Evolutionary conservation across 495 filamentous ascomycete genomes (phyloP).

Genomic region (Penicillium bialowiezense): DNA sequence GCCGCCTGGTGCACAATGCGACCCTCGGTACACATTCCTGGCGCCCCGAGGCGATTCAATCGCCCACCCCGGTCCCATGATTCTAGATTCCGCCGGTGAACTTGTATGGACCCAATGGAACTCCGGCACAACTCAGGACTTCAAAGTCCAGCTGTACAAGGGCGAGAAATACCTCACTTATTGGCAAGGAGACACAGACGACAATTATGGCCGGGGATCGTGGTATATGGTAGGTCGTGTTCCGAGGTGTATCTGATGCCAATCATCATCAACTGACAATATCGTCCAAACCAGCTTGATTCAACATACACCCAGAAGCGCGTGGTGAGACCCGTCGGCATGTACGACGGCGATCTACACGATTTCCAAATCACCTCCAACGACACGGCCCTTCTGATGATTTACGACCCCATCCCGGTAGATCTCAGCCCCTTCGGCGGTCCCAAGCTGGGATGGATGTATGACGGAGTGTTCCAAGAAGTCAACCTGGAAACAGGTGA

Average conservation of each 20-base stretch:
- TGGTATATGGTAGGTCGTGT: slow-evolving; percentile 48
- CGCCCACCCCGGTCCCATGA: slow-evolving; percentile 42
- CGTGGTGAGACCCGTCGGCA: slow-evolving; percentile 34
- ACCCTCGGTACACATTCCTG: slow-evolving; percentile 41
- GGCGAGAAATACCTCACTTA: slow-evolving; percentile 49
- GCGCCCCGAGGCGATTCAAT: slow-evolving; percentile 44
- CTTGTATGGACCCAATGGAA: slow-evolving; percentile 44
- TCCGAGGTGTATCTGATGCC: background rate
- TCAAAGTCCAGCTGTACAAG: slow-evolving; percentile 44
- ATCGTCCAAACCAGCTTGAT: slow-evolving; percentile 34
- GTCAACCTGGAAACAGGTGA: slow-evolving; percentile 41
- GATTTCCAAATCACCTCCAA: slow-evolving; percentile 45
- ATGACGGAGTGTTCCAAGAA: slow-evolving; percentile 44
- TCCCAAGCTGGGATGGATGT: slow-evolving; percentile 41
- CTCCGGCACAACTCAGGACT: slow-evolving; percentile 43
- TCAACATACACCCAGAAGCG: slow-evolving; percentile 41
- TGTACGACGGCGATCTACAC: slow-evolving; percentile 38
- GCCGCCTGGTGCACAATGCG: slow-evolving; percentile 31
- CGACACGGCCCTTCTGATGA: slow-evolving; percentile 49
- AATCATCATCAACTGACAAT: background rate
- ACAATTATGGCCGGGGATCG: slow-evolving; percentile 46
- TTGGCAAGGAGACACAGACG: slow-evolving; percentile 51
- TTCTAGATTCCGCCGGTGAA: slow-evolving; percentile 42
- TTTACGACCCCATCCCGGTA: slow-evolving; percentile 45
- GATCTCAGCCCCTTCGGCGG: slow-evolving; percentile 47